A percentile compares a stretch with the other conserved stretches of the same genome.
phyloP scores from a whole-genome alignment of 345 rosid genomes.

The Corymbia maculata region DNA sequence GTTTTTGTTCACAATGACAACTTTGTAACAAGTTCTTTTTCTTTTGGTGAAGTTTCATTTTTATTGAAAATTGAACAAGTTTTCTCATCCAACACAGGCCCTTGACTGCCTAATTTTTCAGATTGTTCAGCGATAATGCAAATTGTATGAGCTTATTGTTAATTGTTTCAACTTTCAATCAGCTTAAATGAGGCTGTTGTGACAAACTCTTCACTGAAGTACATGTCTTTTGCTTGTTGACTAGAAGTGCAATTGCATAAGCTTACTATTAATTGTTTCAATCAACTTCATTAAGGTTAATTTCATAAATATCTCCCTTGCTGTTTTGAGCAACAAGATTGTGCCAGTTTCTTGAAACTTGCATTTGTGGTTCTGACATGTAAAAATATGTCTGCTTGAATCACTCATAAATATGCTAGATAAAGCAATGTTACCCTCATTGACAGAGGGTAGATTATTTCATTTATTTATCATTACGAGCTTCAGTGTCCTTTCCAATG shows the following conservation, averaged over 20 bases:
- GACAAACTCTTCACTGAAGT: background rate
- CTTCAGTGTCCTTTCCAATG: background rate
- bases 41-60: background rate
- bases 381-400: background rate
- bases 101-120: background rate
- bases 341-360: background rate
- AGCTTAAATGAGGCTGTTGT: background rate
- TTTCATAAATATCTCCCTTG: background rate
- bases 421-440: background rate
- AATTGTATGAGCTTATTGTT: background rate
- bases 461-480: background rate
- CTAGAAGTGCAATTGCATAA: background rate
- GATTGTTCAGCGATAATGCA: background rate
- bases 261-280: background rate
- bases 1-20: background rate
- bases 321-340: background rate
- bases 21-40: background rate
- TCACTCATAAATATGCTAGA: background rate
- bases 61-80: background rate
- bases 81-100: background rate
- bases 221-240: background rate
- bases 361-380: background rate
- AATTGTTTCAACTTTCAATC: background rate
- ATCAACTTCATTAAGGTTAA: background rate
- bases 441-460: background rate